Percentiles rank a stretch among this genome's conserved stretches.
Conservation (phyloP, 352 stramenopile species). For the Discostella stelligera region DNA sequence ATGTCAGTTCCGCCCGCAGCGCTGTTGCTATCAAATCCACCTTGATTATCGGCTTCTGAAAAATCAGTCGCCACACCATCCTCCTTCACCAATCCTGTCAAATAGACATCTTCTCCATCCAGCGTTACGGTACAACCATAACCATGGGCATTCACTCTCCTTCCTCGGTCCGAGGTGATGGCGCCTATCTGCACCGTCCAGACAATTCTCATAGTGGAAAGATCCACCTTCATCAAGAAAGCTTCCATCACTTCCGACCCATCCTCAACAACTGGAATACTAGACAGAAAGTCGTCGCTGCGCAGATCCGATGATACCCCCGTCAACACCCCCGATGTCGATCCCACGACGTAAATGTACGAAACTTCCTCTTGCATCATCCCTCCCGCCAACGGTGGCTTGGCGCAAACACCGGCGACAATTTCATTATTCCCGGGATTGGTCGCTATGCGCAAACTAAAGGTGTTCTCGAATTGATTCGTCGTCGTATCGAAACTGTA, state of each 20-base stretch:
- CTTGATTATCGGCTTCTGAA: conserved; percentile 9
- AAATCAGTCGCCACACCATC: conserved; percentile 51
- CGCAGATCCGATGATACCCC: conserved; percentile 13
- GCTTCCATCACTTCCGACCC: conserved; percentile 42
- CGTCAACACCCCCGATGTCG: conserved; percentile 34
- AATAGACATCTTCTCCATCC: conserved; percentile 45
- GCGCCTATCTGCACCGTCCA: conserved; percentile 50
- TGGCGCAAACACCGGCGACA: conserved; percentile 42
- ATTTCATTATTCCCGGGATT: conserved; percentile 42
- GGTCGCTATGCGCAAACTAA: conserved; percentile 33
- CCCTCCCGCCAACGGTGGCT: conserved; percentile 20
- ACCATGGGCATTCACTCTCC: conserved; percentile 27
- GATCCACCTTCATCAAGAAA: conserved; percentile 53
- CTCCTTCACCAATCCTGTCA: conserved; percentile 50
- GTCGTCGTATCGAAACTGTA: conserved; percentile 30
- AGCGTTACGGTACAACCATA: conserved; percentile 48
- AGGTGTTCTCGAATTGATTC: conserved; percentile 40
- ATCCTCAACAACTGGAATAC: conserved; percentile 5
- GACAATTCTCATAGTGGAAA: conserved; percentile 45
- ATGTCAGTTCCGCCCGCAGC: conserved; percentile 46
- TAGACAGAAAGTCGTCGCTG: conserved; percentile 21
- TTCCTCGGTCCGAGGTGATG: conserved; percentile 2
- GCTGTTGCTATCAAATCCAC: conserved; percentile 7
- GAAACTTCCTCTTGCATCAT: conserved; percentile 21
- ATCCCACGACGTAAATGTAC: conserved; percentile 51